Base-by-base conservation (phyloP, 805 yeast genomes). In the Pichia deserticola region DNA sequence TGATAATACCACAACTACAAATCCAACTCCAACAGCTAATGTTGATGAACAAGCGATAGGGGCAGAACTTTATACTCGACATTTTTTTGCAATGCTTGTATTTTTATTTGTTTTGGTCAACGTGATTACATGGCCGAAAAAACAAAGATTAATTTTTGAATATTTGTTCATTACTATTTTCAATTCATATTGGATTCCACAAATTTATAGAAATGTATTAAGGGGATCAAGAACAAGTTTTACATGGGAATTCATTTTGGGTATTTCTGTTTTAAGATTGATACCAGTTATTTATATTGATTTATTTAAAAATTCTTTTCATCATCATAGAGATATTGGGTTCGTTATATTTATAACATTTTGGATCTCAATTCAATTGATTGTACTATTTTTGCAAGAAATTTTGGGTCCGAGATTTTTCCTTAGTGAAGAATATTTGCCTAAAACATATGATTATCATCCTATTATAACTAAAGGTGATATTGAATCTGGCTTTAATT, bases 141-240 rank as follows among this genome's bases (percentile, higher is more conserved):
- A 62, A 20, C 67, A 77, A 37, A 68, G 96, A 49, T 64, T 63
- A 30, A 56, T 70, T 1, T 78, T 82, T 58, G 96, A 89, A 60
- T 79, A 76, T 49, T 46, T 75, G 5, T 66, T 77, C 1, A 62
- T 84, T 9, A 52, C 81, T 2, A 45, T 73, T 1, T 57, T 84
- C 32, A 85, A 81, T 62, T 85, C 95, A 1, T 83, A 78, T 57
- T 89, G 97, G 97, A 56, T 86, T 13, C 97, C 97, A 1, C 98
- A 90, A 64, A 83, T 87, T 40, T 82, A 81, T 57, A 74, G 97
- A 62, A 88, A 89, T 61, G 78, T 82, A 3, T 63, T 82, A 32
- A 75, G 87, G 47, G 92, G 90, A 25, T 73, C 81, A 49, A 73
- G 88, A 49, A 73, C 78, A 49, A 79, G 86, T 4, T 79, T 89